Evolutionary conservation across 192 early-diverging fungal genomes (phyloP).

Genomic region (Backusella australiensis): DNA sequence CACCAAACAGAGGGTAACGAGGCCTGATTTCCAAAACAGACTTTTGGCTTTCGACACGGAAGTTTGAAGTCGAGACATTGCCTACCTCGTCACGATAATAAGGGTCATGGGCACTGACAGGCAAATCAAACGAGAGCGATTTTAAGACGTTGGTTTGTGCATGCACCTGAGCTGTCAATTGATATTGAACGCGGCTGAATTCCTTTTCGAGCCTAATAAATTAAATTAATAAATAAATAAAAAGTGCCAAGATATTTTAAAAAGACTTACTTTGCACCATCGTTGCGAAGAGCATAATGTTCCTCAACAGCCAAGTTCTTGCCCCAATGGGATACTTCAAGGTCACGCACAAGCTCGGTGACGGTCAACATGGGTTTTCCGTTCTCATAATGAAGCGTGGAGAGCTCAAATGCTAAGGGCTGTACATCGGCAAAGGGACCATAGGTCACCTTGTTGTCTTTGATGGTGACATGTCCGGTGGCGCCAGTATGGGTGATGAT

Average conservation of each 20-base stretch:
- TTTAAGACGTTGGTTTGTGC: slow-evolving; percentile 50
- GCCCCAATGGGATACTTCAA: slow-evolving; percentile 86
- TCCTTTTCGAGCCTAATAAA: slow-evolving; percentile 52
- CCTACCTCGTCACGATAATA: slow-evolving; percentile 93
- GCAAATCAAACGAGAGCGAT: slow-evolving; percentile 58
- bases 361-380: slow-evolving; percentile 57
- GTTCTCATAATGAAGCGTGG: slow-evolving; percentile 68
- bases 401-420: slow-evolving; percentile 34
- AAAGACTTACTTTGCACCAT: slow-evolving; percentile 70
- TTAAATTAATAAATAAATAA: neutral
- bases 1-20: slow-evolving; percentile 92
- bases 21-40: slow-evolving; percentile 78
- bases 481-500: slow-evolving; percentile 42
- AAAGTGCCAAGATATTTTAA: neutral
- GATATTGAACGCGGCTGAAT: slow-evolving; percentile 72
- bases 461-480: slow-evolving; percentile 34
- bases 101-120: slow-evolving; percentile 65
- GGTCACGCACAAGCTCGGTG: slow-evolving; percentile 58
- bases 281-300: slow-evolving; percentile 70
- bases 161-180: slow-evolving; percentile 44
- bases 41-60: slow-evolving; percentile 43
- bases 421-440: slow-evolving; percentile 63
- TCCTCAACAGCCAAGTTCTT: slow-evolving; percentile 82
- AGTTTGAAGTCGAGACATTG: slow-evolving; percentile 91
- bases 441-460: slow-evolving; percentile 63